Base-by-base conservation (phyloP, 352 stramenopile genomes). In the Globisporangium ultimum region DNA sequence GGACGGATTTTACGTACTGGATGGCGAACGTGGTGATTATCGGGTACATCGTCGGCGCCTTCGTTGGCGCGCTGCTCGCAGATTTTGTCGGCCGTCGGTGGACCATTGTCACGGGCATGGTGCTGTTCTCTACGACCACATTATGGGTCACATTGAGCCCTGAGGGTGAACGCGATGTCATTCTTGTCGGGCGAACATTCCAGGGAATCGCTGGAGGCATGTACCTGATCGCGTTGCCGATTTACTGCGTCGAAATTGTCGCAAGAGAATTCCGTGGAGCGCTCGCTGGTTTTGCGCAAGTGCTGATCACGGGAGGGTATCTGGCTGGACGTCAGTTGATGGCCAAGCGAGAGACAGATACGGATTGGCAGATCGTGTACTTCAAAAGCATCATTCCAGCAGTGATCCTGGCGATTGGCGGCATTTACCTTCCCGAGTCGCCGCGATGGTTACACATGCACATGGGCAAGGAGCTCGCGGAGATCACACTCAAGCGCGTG, bases 401-500 rank as follows among this genome's bases (percentile, higher is more conserved):
- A n/a, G 3, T 46, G n/a, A 1, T 79, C 0, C 49, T 82, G 11
- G 72, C 82, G 1, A 63, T 82, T 48, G 20, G 55, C 13, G 68
- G 72, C 34, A 65, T 87, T 50, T 76, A 58, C 17, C 72, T 87
- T 8, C 77, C 77, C 0, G 76, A 87, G 50, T 73, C 61, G 18
- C 77, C 77, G 49, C 74, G 77, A 13, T 87, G 70, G 70, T 66
- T 71, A 14, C 76, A 84, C 64, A 20, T 67, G 60, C 55, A 80
- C 46, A 80, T 74, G 43, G 70, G 74, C 48, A 71, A 75, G 17
- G 72, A 83, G 1, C 55, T 58, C 47, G 77, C 77, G 1, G 64
- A 72, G 48, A 47, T 47, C 13, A 52, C 71, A 14, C 66, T 78
- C 45, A 70, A 58, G 22, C 58, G 56, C 15, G 55, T 78, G 6